Percentiles rank a stretch among this genome's conserved stretches.
These are phyloP conservation scores for Suhomyces vadensis DNA, from an alignment of 805 yeast species.

Conservation along the genomic window DNA sequence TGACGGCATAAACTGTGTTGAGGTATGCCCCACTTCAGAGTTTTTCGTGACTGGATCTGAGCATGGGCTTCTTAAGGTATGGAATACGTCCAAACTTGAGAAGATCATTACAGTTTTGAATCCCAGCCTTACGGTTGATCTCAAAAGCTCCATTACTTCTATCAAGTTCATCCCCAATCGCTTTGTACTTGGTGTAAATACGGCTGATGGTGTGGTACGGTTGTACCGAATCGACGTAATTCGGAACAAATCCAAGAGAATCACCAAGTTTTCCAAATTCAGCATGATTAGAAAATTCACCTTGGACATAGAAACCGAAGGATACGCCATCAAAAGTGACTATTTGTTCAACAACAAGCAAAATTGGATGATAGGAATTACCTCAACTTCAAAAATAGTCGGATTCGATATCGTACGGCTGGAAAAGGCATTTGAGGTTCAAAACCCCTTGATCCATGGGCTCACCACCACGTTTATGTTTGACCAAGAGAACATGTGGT, in stretches of 20 bases:
- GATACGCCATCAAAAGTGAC: constrained; percentile 46
- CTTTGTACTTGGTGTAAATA: constrained; percentile 59
- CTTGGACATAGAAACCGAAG: constrained; percentile 33
- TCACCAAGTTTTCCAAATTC: constrained; percentile 28
- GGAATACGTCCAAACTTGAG: constrained; percentile 73
- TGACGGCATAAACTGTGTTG: constrained; percentile 53
- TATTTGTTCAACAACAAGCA: constrained; percentile 41
- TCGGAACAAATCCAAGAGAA: constrained; percentile 34
- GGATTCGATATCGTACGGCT: constrained; percentile 61
- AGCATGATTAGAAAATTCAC: constrained; percentile 43
- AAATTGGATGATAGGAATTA: constrained; percentile 49
- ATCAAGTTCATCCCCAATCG: constrained; percentile 54
- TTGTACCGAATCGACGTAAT: constrained; percentile 37
- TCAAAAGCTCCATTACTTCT: constrained; percentile 51
- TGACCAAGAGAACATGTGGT: constrained; percentile 58
- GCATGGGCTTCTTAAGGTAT: constrained; percentile 67
- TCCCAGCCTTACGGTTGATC: constrained; percentile 47
- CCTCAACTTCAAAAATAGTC: constrained; percentile 53
- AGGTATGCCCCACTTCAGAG: constrained; percentile 59
- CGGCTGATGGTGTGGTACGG: constrained; percentile 47
- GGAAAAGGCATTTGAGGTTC: constrained; percentile 42
- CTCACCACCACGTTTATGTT: constrained; percentile 59
- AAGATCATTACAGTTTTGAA: constrained; percentile 53
- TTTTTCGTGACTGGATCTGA: constrained; percentile 79
- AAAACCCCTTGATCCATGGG: constrained; percentile 67